Base-by-base conservation (phyloP, 495 filamentous ascomycete species). In the Penicillium parvum region DNA sequence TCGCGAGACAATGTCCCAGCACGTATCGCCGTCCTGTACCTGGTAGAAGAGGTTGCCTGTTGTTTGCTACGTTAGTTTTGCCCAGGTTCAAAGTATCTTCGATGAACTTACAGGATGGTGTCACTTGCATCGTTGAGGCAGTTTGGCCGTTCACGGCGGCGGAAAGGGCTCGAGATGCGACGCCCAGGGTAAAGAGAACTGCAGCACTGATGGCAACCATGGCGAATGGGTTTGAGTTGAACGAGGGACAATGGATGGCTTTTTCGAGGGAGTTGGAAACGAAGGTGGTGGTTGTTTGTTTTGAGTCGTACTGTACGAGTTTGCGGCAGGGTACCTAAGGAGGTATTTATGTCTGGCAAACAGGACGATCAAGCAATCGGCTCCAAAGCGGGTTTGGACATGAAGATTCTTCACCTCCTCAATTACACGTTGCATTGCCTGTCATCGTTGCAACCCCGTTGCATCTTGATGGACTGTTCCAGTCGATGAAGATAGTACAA, bases 21-120 rank as follows among this genome's bases (percentile, higher is more conserved):
- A 61, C 15, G 57, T 61, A 37, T 61, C 57, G 9, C 57, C 57
- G 8, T n/a, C 4, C 15, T 40, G 43, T 1, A 61, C 40, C 5
- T 32, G 43, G 37, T 58, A 52, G 12, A 36, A 47, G 7, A 46
- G 21, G 27, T 32, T 52, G 40, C 57, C 57, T 61, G 7, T 14
- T 20, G 11, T 14, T 14, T 14, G 8, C 4, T 30, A n/a, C n/a
- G 9, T 30, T 6, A 30, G 28, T 14, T 30, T 1, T 30, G 8
- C 1, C 8, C 3, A 15, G 2, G 12, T n/a, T 41, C 10, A 32
- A 43, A 15, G 4, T n/a, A 14, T 43, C 19, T 32, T 14, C 3
- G 5, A 27, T 4, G 9, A 10, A 49, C 55, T 41, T 43, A 58
- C 55, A 58, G 27, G 16, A 17, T 16, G 45, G 42, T 0, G 21